Evolutionary conservation across 768 basidiomycete species (phyloP).

Genomic region (Tulasnella sp.): DNA sequence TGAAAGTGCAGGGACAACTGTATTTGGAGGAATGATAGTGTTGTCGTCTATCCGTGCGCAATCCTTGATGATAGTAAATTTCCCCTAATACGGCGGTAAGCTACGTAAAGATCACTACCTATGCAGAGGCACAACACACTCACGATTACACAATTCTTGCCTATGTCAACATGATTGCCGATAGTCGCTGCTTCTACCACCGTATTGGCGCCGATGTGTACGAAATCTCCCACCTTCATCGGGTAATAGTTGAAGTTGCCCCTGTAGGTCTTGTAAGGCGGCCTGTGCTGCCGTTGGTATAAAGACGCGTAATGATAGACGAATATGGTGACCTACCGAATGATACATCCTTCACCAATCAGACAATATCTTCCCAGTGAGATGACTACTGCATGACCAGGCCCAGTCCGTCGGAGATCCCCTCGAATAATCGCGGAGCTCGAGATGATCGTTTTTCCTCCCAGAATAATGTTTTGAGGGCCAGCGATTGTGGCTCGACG

Average conservation of each 20-base stretch:
- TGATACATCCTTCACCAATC: conserved; percentile 77
- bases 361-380: conserved; percentile 87
- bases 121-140: conserved; percentile 22
- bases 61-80: conserved; percentile 94
- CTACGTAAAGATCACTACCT: background rate
- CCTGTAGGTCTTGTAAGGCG: conserved; percentile 80
- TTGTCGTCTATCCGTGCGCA: conserved; percentile 83
- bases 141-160: conserved; percentile 90
- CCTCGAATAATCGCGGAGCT: conserved; percentile 84
- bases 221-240: conserved; percentile 92
- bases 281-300: conserved; percentile 36
- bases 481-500: conserved; percentile 83
- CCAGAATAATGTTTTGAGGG: conserved; percentile 91
- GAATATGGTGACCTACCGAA: conserved; percentile 41
- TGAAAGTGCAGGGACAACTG: conserved; percentile 80
- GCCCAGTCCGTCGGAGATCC: conserved; percentile 76
- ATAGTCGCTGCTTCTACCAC: conserved; percentile 92
- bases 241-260: conserved; percentile 95
- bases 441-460: conserved; percentile 93
- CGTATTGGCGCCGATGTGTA: conserved; percentile 78
- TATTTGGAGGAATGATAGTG: conserved; percentile 80
- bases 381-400: conserved; percentile 88
- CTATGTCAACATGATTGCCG: conserved; percentile 88
- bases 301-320: background rate
- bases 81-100: conserved; percentile 44